phyloP scores from a whole-genome alignment of 164 flowering plant genomes.

The Magnolia sinica region DNA sequence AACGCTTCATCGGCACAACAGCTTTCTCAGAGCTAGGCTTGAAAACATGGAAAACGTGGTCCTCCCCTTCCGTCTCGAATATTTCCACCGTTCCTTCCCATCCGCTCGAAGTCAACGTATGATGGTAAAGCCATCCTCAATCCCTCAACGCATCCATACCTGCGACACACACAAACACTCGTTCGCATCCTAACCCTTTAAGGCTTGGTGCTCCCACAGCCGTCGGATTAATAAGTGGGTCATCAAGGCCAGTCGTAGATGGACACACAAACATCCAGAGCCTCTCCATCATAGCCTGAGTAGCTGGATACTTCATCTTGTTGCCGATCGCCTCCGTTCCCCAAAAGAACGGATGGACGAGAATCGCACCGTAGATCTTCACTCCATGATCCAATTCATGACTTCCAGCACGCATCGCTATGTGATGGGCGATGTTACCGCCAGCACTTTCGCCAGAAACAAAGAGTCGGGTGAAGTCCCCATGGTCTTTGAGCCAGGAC shows the following conservation, averaged over 20 bases:
- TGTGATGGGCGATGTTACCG: conserved; percentile 43
- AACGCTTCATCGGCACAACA: background rate
- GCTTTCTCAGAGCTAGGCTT: conserved; percentile 4
- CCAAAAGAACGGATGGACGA: conserved; percentile 10
- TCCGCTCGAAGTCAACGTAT: conserved; percentile 3
- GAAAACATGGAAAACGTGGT: conserved; percentile 13
- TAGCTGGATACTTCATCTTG: background rate
- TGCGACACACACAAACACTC: conserved; percentile 14
- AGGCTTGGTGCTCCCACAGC: background rate
- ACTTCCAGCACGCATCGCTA: conserved; percentile 15
- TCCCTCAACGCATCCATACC: conserved; percentile 8
- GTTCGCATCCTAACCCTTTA: background rate
- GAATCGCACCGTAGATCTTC: background rate
- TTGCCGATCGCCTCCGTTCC: conserved; percentile 3
- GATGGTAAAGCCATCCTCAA: conserved; percentile 8
- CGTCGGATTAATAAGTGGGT: conserved; percentile 6
- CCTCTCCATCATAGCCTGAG: background rate
- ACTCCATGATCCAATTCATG: conserved; percentile 20
- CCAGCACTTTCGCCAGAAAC: conserved; percentile 68
- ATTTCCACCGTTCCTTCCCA: conserved; percentile 17
- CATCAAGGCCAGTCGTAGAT: conserved; percentile 4
- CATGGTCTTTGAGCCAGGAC: conserved; percentile 42
- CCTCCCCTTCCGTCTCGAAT: conserved; percentile 11
- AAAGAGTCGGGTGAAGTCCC: conserved; percentile 37
- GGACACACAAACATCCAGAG: conserved; percentile 11